Base-by-base conservation (phyloP, 2,329 filamentous ascomycete species). In the Colletotrichum limetticola region DNA sequence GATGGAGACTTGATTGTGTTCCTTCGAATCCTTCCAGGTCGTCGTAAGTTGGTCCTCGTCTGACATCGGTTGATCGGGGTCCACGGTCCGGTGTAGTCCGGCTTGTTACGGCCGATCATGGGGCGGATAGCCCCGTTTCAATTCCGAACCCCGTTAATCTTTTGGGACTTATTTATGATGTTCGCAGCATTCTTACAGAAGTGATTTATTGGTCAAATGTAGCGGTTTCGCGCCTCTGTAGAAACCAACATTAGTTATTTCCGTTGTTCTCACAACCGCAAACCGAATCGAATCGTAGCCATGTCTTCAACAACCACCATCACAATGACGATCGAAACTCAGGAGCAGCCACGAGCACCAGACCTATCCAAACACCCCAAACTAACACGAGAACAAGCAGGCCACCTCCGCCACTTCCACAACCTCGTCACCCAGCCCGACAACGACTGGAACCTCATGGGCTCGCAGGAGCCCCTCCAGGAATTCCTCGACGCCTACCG, bases 401-500 rank as follows among this genome's bases (percentile, higher is more conserved):
- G 81, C 0, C 82, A 83, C 68, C 55, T 83, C n/a, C 79, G 81
- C 0, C 81, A 83, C 70, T 80, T 80, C 62, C 76, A 83, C 72
- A 83, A 83, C 66, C 76, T 83, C 6, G 76, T 75, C 14, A 73
- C 80, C 1, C 78, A 78, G 12, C 53, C 71, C 1, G 76, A 78
- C 37, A 79, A 77, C 2, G 77, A 80, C 62, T 82, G 80, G 81
- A n/a, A 64, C 16, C 75, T 79, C 52, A 79, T 83, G 79, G 81
- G 80, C 16, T 66, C 75, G 24, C 77, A 81, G 62, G 81, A 84
- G 14, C 79, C 80, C 6, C 77, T 75, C 14, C 82, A 85, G 71
- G 84, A 85, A 67, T 84, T 78, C 65, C 66, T 79, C 61, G 78
- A 81, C 53, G 78, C 79, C 16, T 79, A 82, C 59, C 81, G 83